Evolutionary conservation across 2,329 filamentous ascomycete species (phyloP), one percentile per base, ranked within the genome.

Genomic region (Monilinia fructigena): DNA sequence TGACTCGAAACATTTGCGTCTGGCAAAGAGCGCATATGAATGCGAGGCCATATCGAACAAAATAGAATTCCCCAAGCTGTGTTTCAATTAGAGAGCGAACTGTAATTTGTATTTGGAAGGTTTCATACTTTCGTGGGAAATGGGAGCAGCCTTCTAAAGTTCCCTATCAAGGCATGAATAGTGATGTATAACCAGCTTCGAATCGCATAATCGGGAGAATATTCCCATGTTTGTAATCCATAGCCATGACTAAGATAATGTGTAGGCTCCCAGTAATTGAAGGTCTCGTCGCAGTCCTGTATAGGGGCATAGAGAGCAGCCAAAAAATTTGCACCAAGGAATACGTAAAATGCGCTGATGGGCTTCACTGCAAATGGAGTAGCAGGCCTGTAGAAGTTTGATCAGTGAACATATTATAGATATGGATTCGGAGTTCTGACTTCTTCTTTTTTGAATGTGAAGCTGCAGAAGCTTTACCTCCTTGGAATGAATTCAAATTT

Each of bases 261-360:
- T 0, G 93, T 88, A 0, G 95, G 94, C 75, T 99, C 95, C 93
- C 94, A 99, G 82, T 97, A 99, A 78, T 99, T 99, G 84, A 96
- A 99, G 14, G 94, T 94, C 81, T 99, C 95, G 74, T 99, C 95
- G 77, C 95, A 99, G 78, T 99, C 95, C 77, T 97, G 93, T 71
- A 99, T 97, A 0, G 95, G 95, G 2, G 93, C 89, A 76, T 89
- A 94, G 42, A 90, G 75, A 14, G 94, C 95, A 8, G 94, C 91
- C 28, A 94, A 74, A 23, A 90, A 71, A 75, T 92, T 92, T 70
- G 90, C 88, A 40, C 82, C 80, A 55, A 96, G 81, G 77, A 96
- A 95, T 70, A 92, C 78, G 75, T 90, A 95, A 77, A 97, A 96
- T 16, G 90, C 90, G 56, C 86, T 83, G 71, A 91, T 90, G 65